A percentile compares a stretch with the other conserved stretches of the same genome.
phyloP scores from a whole-genome alignment of 306 rosid species.

The Macrotyloma uniflorum region DNA sequence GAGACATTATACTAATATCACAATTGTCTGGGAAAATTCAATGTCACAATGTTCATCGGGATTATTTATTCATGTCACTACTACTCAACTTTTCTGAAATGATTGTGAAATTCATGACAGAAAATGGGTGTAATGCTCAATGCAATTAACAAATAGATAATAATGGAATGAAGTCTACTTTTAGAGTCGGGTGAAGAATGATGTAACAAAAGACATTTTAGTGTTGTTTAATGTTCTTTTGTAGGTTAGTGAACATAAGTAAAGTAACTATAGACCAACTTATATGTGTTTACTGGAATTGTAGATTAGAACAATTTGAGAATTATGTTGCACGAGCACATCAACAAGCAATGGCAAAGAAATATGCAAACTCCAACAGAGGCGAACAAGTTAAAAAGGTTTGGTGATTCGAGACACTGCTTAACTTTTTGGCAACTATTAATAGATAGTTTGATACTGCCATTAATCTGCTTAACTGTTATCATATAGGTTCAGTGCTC shows the following conservation, averaged over 20 bases:
- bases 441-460: background rate
- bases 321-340: constrained; percentile 88
- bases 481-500: background rate
- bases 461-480: background rate
- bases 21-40: background rate
- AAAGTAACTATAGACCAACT: background rate
- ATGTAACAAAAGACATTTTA: background rate
- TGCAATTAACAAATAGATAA: background rate
- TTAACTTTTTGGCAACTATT: constrained; percentile 12
- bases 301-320: constrained; percentile 83
- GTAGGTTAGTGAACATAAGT: background rate
- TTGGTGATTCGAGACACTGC: constrained; percentile 16
- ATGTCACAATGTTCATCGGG: constrained; percentile 9
- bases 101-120: constrained; percentile 6
- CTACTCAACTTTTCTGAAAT: no score
- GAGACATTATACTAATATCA: background rate
- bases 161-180: background rate
- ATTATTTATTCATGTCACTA: constrained; percentile 13
- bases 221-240: background rate
- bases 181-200: background rate
- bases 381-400: constrained; percentile 91
- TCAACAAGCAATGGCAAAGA: constrained; percentile 65
- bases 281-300: constrained; percentile 29
- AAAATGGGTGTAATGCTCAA: background rate
- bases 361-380: constrained; percentile 63